A percentile compares a stretch with the other conserved stretches of the same genome.
Evolutionary conservation across 192 early-diverging fungal species (phyloP).

Genomic region (Bifiguratus adelaidae): DNA sequence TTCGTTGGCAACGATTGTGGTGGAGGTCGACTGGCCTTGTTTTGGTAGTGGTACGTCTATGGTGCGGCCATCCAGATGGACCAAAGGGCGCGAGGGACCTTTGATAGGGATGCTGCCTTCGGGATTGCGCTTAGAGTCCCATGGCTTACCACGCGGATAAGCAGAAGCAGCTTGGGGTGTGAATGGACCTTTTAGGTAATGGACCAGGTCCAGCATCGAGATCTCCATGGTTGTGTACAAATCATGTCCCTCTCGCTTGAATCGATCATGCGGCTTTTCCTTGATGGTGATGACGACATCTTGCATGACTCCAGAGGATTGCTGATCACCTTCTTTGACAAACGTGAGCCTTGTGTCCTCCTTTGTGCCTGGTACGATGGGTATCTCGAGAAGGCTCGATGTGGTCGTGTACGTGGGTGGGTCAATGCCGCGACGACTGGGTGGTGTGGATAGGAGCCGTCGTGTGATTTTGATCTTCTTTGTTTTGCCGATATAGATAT

Average conservation of each 20-base stretch:
- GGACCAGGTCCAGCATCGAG: no score
- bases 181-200: no score
- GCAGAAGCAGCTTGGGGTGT: not conserved
- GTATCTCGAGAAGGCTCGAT: not conserved
- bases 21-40: not conserved
- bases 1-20: not conserved
- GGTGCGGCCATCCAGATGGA: not conserved
- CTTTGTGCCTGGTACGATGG: slow-evolving; percentile 59
- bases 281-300: slow-evolving; percentile 95
- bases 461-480: slow-evolving; percentile 44
- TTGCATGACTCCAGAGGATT: slow-evolving; percentile 81
- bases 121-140: no score
- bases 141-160: not conserved
- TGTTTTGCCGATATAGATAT: slow-evolving; percentile 85
- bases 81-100: not conserved
- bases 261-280: slow-evolving; percentile 85
- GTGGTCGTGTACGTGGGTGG: no score
- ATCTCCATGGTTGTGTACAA: slow-evolving; percentile 26
- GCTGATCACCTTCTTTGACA: slow-evolving; percentile 83
- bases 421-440: not conserved
- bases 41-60: not conserved
- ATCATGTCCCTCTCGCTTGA: slow-evolving; percentile 90
- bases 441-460: not conserved
- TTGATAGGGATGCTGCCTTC: no score
- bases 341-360: slow-evolving; percentile 94